Percentiles rank a stretch among this genome's conserved stretches.
Evolutionary conservation across 768 basidiomycete species (phyloP).

Genomic region (Termitomyces sp.): DNA sequence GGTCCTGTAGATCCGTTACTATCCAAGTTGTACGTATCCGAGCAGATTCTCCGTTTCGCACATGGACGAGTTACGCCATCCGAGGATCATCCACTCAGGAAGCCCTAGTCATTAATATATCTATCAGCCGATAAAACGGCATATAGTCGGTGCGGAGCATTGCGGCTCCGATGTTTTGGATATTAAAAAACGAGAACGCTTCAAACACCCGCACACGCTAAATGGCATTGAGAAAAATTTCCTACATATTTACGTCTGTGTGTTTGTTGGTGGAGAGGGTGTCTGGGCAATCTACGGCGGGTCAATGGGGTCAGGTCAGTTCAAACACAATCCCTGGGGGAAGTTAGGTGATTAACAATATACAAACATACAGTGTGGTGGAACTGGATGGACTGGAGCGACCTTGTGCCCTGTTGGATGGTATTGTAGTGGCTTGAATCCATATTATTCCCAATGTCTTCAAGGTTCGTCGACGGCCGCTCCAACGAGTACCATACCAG

Average conservation of each 20-base stretch:
- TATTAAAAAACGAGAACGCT: not conserved
- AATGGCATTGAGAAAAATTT: conserved; percentile 9
- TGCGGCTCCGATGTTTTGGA: conserved; percentile 3
- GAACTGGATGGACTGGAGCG: conserved; percentile 48
- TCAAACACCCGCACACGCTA: not conserved
- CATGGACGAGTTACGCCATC: not conserved
- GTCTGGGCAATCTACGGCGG: conserved; percentile 19
- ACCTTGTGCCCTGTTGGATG: conserved; percentile 47
- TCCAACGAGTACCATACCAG: conserved; percentile 15
- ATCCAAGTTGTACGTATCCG: not conserved
- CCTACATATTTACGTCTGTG: conserved; percentile 7
- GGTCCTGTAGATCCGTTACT: not conserved
- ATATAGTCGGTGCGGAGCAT: conserved; percentile 28
- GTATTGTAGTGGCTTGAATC: conserved; percentile 41
- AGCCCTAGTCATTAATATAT: not conserved
- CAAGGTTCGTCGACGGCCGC: conserved; percentile 34
- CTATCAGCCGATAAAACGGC: conserved; percentile 32
- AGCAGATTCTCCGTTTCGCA: conserved; percentile 7
- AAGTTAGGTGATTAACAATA: not conserved
- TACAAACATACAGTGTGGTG: conserved; percentile 43
- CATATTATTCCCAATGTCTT: conserved; percentile 54
- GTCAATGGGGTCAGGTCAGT: conserved; percentile 35
- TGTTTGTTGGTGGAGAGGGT: conserved; percentile 6
- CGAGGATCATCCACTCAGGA: conserved; percentile 10
- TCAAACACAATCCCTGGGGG: not conserved